Conservation (phyloP, 331 rosid species). For the Malus hybrid region DNA sequence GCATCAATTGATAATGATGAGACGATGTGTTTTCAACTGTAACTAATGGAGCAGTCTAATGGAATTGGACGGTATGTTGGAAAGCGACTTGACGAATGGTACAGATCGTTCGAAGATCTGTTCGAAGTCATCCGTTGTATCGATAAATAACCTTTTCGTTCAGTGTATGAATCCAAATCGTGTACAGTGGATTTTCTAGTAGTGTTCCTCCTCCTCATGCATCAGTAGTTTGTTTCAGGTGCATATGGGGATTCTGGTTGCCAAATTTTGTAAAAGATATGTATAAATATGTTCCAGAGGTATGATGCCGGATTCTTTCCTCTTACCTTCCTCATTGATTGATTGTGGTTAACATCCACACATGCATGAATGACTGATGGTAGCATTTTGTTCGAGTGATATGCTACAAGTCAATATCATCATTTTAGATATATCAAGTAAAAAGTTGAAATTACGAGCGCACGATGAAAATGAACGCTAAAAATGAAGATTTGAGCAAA, state of each 20-base stretch:
- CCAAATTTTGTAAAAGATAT: slow-evolving; percentile 5
- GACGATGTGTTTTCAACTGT: background rate
- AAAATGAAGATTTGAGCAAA: no score
- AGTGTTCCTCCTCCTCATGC: background rate
- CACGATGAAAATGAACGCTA: no score
- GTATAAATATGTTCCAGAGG: slow-evolving; percentile 6
- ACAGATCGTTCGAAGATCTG: background rate
- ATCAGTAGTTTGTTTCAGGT: background rate
- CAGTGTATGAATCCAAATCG: background rate
- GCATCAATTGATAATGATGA: background rate
- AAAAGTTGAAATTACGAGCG: no score
- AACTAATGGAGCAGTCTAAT: background rate
- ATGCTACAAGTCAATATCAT: background rate
- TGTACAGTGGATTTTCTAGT: slow-evolving; percentile 5
- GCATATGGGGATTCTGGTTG: slow-evolving; percentile 4
- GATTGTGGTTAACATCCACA: no score
- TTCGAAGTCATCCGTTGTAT: background rate
- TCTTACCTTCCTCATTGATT: background rate
- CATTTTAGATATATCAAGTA: no score
- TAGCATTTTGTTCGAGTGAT: no score
- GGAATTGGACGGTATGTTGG: background rate
- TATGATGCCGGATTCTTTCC: background rate
- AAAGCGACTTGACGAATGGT: slow-evolving; percentile 1
- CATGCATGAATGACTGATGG: no score
- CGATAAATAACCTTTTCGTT: background rate